A percentile compares a stretch with the other conserved stretches of the same genome.
Conservation (phyloP, 192 early-diverging fungal species). For the Backusella luteola region DNA sequence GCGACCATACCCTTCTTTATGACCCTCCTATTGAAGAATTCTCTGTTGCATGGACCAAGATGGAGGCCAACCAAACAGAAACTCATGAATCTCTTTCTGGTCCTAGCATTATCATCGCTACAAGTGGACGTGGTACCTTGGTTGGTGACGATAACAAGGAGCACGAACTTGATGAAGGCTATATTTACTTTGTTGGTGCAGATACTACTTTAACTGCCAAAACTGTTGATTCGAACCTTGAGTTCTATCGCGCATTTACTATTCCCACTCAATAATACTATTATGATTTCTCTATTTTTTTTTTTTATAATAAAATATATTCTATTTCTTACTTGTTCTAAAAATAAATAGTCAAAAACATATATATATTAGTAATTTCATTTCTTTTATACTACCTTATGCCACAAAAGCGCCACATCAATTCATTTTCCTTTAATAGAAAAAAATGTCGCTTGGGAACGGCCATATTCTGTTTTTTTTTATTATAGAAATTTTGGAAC, state of each 20-base stretch:
- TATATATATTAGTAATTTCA: not conserved
- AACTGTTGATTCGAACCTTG: conserved; percentile 39
- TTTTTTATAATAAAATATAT: too few relatives aligned
- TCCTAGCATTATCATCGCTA: conserved; percentile 85
- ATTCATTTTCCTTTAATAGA: not conserved
- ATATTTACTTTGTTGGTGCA: conserved; percentile 78
- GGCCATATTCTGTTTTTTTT: not conserved
- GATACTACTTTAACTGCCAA: conserved; percentile 46
- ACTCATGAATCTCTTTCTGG: conserved; percentile 62
- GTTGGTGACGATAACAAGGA: conserved; percentile 26
- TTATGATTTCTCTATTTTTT: not conserved
- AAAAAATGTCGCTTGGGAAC: too few relatives aligned
- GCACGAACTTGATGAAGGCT: conserved; percentile 54
- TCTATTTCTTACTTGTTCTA: not conserved
- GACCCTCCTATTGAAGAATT: conserved; percentile 98
- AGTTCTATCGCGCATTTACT: conserved; percentile 48
- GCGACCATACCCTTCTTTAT: conserved; percentile 66
- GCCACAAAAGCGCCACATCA: not conserved
- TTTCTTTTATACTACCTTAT: not conserved
- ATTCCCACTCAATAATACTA: conserved; percentile 20
- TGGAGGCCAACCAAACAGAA: conserved; percentile 38
- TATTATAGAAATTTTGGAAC: not conserved
- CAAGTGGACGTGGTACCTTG: conserved; percentile 63
- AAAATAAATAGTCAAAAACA: not conserved
- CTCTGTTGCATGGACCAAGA: conserved; percentile 66